phyloP scores from a whole-genome alignment of 23 red algal genomes.

The Gracilaria vermiculophylla region DNA sequence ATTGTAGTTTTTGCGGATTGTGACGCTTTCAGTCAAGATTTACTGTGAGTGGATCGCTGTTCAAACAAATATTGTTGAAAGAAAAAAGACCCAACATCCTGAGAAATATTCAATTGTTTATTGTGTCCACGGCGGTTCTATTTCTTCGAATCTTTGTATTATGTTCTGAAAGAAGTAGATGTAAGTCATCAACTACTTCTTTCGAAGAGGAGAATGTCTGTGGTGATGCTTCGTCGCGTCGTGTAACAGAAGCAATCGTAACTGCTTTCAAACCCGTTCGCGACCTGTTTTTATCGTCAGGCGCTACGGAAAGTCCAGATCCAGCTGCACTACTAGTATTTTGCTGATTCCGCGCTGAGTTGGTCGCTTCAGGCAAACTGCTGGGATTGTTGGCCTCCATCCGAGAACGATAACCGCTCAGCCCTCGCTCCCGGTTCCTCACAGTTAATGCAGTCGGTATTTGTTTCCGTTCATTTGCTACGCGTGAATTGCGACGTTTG shows the following conservation, averaged over 20 bases:
- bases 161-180: constrained; percentile 33
- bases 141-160: constrained; percentile 33
- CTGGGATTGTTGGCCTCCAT: background rate
- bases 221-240: background rate
- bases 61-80: background rate
- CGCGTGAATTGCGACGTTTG: background rate
- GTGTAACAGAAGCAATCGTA: background rate
- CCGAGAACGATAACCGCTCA: background rate
- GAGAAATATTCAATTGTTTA: constrained; percentile 11
- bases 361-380: background rate
- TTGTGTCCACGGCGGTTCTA: background rate
- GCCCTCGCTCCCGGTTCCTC: background rate
- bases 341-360: background rate
- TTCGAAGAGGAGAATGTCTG: background rate
- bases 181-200: background rate
- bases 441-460: background rate
- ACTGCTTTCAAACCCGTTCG: background rate
- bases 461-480: background rate
- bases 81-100: background rate
- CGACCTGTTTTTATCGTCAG: background rate
- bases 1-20: no score
- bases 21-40: no score
- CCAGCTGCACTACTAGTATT: background rate
- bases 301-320: background rate
- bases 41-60: background rate